These are phyloP conservation scores for Lecanoromycetidae sp. DNA, from an alignment of 2,329 filamentous ascomycete genomes.

Conservation along the genomic window DNA sequence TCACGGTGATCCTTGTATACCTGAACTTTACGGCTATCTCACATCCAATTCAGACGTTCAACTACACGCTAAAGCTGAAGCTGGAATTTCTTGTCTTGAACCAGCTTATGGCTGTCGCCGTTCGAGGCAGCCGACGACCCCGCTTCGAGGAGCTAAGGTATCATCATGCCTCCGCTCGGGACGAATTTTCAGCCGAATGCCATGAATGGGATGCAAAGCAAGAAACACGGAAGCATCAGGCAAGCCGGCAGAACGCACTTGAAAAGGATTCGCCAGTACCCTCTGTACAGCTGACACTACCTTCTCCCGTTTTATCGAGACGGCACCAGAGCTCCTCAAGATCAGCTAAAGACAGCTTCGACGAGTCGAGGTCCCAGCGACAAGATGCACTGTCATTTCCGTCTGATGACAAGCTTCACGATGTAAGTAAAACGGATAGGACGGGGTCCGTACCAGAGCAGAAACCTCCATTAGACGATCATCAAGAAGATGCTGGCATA, in stretches of 20 bases:
- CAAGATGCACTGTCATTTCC: too few species aligned
- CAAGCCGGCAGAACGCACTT: not conserved
- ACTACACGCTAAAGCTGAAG: slow-evolving; percentile 14
- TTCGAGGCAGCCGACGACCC: slow-evolving; percentile 2
- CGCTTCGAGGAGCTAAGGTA: slow-evolving; percentile 12
- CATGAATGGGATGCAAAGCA: not conserved
- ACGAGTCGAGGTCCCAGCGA: not conserved
- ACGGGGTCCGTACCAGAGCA: not conserved
- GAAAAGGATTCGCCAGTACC: too few species aligned
- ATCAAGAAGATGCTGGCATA: not conserved
- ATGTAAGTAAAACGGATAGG: not conserved
- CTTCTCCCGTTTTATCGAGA: not conserved
- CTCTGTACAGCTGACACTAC: not conserved
- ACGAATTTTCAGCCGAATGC: not conserved
- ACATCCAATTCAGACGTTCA: slow-evolving; percentile 14
- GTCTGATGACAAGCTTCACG: not conserved
- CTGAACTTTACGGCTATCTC: slow-evolving; percentile 12
- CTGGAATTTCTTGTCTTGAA: slow-evolving; percentile 16
- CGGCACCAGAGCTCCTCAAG: not conserved
- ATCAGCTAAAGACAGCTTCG: not conserved
- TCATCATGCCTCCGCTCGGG: slow-evolving; percentile 3
- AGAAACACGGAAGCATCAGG: not conserved
- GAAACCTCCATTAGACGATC: not conserved
- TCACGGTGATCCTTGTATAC: slow-evolving; percentile 8
- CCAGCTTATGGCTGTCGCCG: slow-evolving; percentile 16